A percentile compares a stretch with the other conserved stretches of the same genome.
Evolutionary conservation across 1,284 basidiomycete species (phyloP).

Genomic region (Somion occarium): DNA sequence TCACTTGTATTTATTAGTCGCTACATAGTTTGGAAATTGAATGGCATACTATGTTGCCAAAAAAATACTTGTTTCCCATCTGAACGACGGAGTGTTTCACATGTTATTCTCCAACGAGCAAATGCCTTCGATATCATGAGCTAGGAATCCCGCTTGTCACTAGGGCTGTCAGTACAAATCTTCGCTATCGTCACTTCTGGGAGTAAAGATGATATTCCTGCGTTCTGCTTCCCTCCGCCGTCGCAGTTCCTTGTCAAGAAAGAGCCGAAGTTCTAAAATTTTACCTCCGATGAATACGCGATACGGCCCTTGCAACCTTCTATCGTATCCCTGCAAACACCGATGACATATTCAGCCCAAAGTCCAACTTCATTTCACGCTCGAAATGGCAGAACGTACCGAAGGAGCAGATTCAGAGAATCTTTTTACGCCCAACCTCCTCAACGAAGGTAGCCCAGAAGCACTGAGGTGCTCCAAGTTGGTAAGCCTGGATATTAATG

Average conservation of each 20-base stretch:
- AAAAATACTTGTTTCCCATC: too few species aligned
- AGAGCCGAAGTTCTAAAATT: slow-evolving; percentile 57
- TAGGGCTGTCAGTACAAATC: slow-evolving; percentile 41
- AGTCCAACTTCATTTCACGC: too few species aligned
- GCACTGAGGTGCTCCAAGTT: slow-evolving; percentile 75
- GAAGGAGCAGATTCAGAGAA: slow-evolving; percentile 78
- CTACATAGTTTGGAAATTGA: background rate
- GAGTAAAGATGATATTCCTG: slow-evolving; percentile 50
- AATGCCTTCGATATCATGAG: background rate
- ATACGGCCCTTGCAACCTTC: slow-evolving; percentile 51
- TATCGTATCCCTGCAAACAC: slow-evolving; percentile 18
- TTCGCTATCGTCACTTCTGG: slow-evolving; percentile 55
- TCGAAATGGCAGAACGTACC: slow-evolving; percentile 41
- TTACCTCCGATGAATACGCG: slow-evolving; percentile 81
- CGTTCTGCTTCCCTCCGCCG: slow-evolving; percentile 52
- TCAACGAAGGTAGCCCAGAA: slow-evolving; percentile 80
- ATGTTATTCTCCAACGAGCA: background rate
- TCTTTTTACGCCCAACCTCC: slow-evolving; percentile 65
- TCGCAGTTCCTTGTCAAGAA: slow-evolving; percentile 60
- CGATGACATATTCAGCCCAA: background rate
- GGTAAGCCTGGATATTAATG: slow-evolving; percentile 60
- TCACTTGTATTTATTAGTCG: background rate
- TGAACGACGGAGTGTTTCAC: background rate
- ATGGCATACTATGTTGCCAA: background rate
- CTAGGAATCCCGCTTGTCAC: background rate